These are phyloP conservation scores for Phanerochaete sordida DNA, from an alignment of 768 basidiomycete genomes.

Conservation along the genomic window DNA sequence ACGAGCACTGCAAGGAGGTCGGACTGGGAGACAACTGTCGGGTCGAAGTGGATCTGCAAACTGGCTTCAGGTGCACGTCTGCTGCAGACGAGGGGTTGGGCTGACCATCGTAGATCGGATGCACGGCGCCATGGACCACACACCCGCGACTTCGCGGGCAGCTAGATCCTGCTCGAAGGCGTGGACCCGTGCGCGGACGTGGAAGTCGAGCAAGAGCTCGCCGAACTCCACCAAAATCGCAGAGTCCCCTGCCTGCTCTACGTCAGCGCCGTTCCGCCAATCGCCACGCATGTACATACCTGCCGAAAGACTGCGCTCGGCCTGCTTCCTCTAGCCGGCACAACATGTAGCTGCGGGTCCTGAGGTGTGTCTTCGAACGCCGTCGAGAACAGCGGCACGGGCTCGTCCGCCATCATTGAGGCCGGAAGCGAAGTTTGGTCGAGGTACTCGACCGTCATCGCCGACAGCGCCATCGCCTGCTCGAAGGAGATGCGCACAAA, in stretches of 20 bases:
- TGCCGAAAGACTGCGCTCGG: conserved; percentile 50
- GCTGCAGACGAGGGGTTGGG: not conserved
- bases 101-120: conserved; percentile 58
- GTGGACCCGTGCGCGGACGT: conserved; percentile 55
- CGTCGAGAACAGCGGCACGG: not conserved
- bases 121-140: conserved; percentile 45
- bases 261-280: not conserved
- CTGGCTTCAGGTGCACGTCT: not conserved
- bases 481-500: conserved; percentile 50
- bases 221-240: conserved; percentile 66
- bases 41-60: conserved; percentile 48
- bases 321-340: conserved; percentile 8
- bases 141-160: conserved; percentile 28
- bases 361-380: conserved; percentile 15
- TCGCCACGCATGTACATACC: conserved; percentile 27
- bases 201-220: conserved; percentile 46
- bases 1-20: conserved; percentile 41
- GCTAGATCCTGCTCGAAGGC: conserved; percentile 43
- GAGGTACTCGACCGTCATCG: conserved; percentile 29
- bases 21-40: conserved; percentile 36
- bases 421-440: conserved; percentile 8
- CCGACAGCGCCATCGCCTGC: conserved; percentile 30
- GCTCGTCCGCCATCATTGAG: not conserved
- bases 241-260: conserved; percentile 54
- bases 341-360: conserved; percentile 37